Conservation (phyloP, 257 asterid genomes). For the Fraxinus pennsylvanica region DNA sequence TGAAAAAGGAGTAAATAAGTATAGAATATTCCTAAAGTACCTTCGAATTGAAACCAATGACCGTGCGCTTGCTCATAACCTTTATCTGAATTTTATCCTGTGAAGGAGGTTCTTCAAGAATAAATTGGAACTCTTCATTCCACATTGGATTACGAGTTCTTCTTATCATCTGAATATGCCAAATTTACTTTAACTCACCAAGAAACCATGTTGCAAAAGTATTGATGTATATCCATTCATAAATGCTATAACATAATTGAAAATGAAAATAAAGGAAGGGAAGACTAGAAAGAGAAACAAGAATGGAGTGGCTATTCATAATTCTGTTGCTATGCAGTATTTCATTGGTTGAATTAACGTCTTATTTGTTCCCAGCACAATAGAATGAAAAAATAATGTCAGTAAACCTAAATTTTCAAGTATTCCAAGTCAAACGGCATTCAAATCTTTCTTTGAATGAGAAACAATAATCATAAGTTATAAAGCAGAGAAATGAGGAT, state of each 20-base stretch:
- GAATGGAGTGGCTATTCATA: too few species aligned
- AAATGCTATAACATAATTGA: not conserved
- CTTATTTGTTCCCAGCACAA: too few species aligned
- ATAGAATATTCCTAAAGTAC: conserved; percentile 29
- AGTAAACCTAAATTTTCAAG: too few species aligned
- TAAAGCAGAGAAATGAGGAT: not conserved
- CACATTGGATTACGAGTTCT: conserved; percentile 74
- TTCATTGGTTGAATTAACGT: too few species aligned
- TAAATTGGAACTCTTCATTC: conserved; percentile 87
- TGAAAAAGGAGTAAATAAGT: not conserved
- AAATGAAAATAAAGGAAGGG: not conserved
- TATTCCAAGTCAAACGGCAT: too few species aligned
- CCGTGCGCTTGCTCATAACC: conserved; percentile 71
- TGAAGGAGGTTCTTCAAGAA: conserved; percentile 83
- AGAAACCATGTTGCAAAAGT: not conserved
- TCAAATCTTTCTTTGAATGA: not conserved
- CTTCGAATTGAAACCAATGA: conserved; percentile 66
- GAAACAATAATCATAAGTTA: not conserved
- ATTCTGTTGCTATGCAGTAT: too few species aligned
- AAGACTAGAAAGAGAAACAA: not conserved
- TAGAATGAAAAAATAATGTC: too few species aligned
- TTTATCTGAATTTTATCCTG: conserved; percentile 68
- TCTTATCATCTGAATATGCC: conserved; percentile 47
- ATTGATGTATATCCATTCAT: not conserved
- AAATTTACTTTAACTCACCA: not conserved